Conservation (phyloP, 805 yeast species). For the Maudiozyma pseudohumilis region DNA sequence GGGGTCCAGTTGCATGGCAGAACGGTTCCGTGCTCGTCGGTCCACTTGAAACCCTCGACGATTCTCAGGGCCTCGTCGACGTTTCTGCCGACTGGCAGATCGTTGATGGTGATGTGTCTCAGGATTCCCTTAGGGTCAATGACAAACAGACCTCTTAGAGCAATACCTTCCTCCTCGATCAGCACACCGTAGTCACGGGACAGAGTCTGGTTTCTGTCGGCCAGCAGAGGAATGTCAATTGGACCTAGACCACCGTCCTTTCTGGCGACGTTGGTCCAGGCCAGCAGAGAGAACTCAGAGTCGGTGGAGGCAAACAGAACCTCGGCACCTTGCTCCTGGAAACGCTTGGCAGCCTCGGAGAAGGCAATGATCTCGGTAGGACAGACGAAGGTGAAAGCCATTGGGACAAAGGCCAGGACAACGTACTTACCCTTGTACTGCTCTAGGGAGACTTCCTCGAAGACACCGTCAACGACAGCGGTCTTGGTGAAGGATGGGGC, state of each 20-base stretch:
- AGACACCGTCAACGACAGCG: constrained; percentile 93
- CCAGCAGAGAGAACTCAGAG: constrained; percentile 93
- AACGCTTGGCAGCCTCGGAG: constrained; percentile 89
- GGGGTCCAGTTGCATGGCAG: constrained; percentile 99
- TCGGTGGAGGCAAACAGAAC: constrained; percentile 95
- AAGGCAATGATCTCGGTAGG: constrained; percentile 99
- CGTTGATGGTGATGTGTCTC: constrained; percentile 97
- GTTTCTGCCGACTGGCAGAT: constrained; percentile 97
- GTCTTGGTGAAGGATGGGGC: constrained; percentile 95
- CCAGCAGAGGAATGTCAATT: constrained; percentile 85
- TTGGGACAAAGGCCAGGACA: constrained; percentile 89
- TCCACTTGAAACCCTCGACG: constrained; percentile 98
- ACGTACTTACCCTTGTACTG: constrained; percentile 98
- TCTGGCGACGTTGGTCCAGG: constrained; percentile 96
- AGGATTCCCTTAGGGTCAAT: constrained; percentile 92
- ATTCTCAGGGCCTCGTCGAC: constrained; percentile 97
- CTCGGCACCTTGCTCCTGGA: constrained; percentile 77
- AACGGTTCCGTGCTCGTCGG: constrained; percentile 98
- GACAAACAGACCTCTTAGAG: constrained; percentile 95
- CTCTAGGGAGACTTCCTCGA: constrained; percentile 91
- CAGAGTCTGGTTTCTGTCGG: constrained; percentile 94
- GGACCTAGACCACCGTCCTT: constrained; percentile 98
- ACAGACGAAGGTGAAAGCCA: constrained; percentile 98
- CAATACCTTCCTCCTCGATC: constrained; percentile 91
- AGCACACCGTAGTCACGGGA: constrained; percentile 96